A percentile compares a stretch with the other conserved stretches of the same genome.
Conservation (phyloP, 495 filamentous ascomycete species). For the Amorphotheca resinae region DNA sequence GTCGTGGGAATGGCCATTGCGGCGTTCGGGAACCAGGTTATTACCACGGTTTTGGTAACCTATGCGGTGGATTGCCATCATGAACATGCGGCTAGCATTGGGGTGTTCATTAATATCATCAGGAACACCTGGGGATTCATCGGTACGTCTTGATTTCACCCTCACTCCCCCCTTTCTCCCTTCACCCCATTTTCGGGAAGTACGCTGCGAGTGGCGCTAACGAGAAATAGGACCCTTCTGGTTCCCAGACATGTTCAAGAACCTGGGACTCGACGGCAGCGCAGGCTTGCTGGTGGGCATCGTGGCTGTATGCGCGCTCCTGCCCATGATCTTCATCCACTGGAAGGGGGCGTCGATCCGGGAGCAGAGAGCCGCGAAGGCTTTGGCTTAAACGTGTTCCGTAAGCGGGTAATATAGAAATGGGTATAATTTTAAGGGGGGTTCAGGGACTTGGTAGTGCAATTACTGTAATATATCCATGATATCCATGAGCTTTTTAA, state of each 20-base stretch:
- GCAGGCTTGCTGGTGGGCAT: constrained; percentile 29
- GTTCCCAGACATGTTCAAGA: constrained; percentile 38
- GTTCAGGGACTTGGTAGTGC: too few species aligned
- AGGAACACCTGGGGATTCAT: constrained; percentile 43
- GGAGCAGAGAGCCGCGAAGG: background rate
- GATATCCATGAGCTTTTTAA: too few species aligned
- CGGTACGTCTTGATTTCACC: constrained; percentile 17
- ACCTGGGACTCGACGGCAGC: constrained; percentile 28
- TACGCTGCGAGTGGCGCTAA: constrained; percentile 5
- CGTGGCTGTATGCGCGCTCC: constrained; percentile 29
- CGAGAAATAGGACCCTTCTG: constrained; percentile 13
- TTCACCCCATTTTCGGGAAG: constrained; percentile 29
- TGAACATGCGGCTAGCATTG: constrained; percentile 35
- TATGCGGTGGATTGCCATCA: constrained; percentile 41
- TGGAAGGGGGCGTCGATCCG: background rate
- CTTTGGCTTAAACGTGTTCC: constrained; percentile 1
- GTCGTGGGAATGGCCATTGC: constrained; percentile 37
- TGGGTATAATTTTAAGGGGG: too few species aligned
- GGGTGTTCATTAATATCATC: constrained; percentile 42
- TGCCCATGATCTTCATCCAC: constrained; percentile 26
- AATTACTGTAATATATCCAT: too few species aligned
- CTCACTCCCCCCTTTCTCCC: background rate
- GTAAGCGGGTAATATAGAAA: too few species aligned
- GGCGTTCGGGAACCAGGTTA: constrained; percentile 38
- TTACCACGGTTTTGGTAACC: constrained; percentile 41